These are phyloP conservation scores for Neurospora terricola DNA, from an alignment of 495 filamentous ascomycete species.

Conservation along the genomic window DNA sequence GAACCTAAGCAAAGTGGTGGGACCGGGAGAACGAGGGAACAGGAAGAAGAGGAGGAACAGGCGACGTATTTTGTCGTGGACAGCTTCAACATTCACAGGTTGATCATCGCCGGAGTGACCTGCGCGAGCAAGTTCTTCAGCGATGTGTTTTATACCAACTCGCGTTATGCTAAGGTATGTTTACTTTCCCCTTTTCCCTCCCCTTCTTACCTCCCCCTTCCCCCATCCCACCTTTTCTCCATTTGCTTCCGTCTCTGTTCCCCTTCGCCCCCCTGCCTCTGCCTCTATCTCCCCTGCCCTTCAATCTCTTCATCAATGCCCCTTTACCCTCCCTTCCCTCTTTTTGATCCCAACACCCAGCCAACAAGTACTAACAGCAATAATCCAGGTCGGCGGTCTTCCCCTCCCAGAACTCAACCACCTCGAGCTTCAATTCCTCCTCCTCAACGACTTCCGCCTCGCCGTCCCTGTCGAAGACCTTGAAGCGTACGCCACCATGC, in stretches of 20 bases:
- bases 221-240: not conserved
- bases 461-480: constrained; percentile 90
- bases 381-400: constrained; percentile 75
- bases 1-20: not conserved
- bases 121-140: constrained; percentile 99
- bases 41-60: constrained; percentile 10
- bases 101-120: constrained; percentile 95
- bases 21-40: not conserved
- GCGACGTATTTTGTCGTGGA: constrained; percentile 87
- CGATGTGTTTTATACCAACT: constrained; percentile 99
- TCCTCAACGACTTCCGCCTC: constrained; percentile 94
- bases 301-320: not conserved
- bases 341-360: not conserved
- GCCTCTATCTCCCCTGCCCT: not conserved
- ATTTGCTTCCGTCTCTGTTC: not conserved
- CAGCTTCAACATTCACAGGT: constrained; percentile 96
- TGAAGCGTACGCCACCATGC: constrained; percentile 96
- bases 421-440: constrained; percentile 89
- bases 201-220: not conserved
- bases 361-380: not conserved
- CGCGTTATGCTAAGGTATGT: constrained; percentile 93
- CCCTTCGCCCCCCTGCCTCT: not conserved
- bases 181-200: not conserved
- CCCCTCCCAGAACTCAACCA: constrained; percentile 97
- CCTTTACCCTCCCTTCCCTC: not conserved